A percentile compares a stretch with the other conserved stretches of the same genome.
Conservation (phyloP, 139 green algal genomes). For the Closterium sp. region DNA sequence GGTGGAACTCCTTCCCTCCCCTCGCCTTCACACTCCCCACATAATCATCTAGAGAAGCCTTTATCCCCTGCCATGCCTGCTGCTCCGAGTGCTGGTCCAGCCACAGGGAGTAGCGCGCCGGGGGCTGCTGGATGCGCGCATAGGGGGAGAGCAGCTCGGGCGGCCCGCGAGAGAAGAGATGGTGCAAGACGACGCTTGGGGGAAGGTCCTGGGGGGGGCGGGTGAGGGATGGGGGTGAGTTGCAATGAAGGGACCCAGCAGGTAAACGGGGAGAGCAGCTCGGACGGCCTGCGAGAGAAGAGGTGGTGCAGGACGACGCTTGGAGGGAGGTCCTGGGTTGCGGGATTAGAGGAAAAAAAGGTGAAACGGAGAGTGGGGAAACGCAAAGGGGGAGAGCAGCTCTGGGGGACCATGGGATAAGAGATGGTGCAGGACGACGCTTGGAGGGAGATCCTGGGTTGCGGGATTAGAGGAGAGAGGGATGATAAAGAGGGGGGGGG, state of each 20-base stretch:
- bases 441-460: not conserved
- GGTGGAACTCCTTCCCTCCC: constrained; percentile 42
- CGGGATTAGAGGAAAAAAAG: not conserved
- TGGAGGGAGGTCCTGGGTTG: not conserved
- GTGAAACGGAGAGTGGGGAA: not conserved
- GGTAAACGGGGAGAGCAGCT: not conserved
- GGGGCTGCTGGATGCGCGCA: constrained; percentile 64
- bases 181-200: constrained; percentile 6
- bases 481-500: not conserved
- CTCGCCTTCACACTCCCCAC: constrained; percentile 26
- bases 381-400: constrained; percentile 6
- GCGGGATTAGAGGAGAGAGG: not conserved
- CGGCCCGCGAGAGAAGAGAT: constrained; percentile 41
- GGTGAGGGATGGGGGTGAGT: not conserved
- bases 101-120: constrained; percentile 87
- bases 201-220: not conserved
- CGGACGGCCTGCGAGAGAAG: constrained; percentile 40
- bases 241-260: not conserved
- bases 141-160: constrained; percentile 70
- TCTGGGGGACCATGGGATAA: not conserved
- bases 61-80: constrained; percentile 41
- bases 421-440: constrained; percentile 13
- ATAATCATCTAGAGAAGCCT: constrained; percentile 40
- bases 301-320: constrained; percentile 8
- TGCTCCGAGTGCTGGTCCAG: constrained; percentile 67